A percentile compares a stretch with the other conserved stretches of the same genome.
phyloP scores from a whole-genome alignment of 1,284 basidiomycete genomes.

The Ganoderma sinense region DNA sequence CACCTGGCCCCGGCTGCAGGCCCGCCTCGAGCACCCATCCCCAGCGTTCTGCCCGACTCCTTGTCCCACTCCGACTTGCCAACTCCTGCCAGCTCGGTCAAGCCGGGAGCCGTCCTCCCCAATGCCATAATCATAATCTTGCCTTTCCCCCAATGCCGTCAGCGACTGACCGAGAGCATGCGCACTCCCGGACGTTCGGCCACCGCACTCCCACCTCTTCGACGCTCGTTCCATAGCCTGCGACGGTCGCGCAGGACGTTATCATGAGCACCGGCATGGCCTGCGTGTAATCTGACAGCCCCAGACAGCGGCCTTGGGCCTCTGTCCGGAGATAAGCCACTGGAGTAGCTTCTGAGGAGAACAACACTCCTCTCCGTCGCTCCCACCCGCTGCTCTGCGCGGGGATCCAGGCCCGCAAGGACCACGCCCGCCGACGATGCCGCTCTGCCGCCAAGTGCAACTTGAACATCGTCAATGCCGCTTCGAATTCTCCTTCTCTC shows the following conservation, averaged over 20 bases:
- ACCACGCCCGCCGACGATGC: conserved; percentile 6
- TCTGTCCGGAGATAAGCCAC: conserved; percentile 1
- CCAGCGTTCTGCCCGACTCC: not conserved
- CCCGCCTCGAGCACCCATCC: conserved; percentile 4
- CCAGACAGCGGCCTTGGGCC: not conserved
- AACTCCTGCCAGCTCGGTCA: not conserved
- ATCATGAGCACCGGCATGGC: not conserved
- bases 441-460: not conserved
- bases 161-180: not conserved
- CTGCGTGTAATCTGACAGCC: not conserved
- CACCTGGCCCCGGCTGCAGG: not conserved
- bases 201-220: not conserved
- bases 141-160: not conserved
- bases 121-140: not conserved
- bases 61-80: not conserved
- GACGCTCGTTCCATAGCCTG: not conserved
- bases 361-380: not conserved
- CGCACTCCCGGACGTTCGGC: not conserved
- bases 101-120: not conserved
- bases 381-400: conserved; percentile 9
- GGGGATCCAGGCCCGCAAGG: conserved; percentile 16
- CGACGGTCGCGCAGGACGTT: not conserved
- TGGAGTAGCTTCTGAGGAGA: not conserved
- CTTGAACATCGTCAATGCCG: not conserved
- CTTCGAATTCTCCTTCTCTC: conserved; percentile 2